Base-by-base conservation (phyloP, 805 yeast genomes). In the Saccharomyces mikatae region DNA sequence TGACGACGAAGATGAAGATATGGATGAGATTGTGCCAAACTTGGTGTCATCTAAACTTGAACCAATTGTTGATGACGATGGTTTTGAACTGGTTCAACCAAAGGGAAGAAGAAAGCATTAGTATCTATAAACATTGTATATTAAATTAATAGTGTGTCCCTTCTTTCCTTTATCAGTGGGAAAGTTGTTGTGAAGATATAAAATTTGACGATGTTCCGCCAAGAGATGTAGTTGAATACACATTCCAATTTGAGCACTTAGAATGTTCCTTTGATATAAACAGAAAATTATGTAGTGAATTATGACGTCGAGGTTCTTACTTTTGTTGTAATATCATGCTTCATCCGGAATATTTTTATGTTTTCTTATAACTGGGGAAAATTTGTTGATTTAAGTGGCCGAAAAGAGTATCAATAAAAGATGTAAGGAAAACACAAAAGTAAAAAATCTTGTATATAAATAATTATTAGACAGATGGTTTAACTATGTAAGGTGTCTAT, bases 11-110 rank as follows among this genome's bases (percentile, higher is more conserved):
- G 72, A 66, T 14, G 71, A 61, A 2, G 80, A 73, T 0, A 80
- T 74, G 0, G 79, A 74, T 4, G 80, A 72, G 1, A 76, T 66
- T 10, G 64, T 64, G 4, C 73, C 64, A 47, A 77, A 70, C 5
- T 74, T 69, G 41, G 76, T 26, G 1, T 10, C 22, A 2, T 32
- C 14, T 1, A 58, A 61, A 11, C 71, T 71, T 21, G 70, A 70
- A 30, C 96, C 96, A 1, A 67, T 86, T 9, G 78, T 92, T 8
- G 98, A 92, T 66, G 98, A 92, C 32, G 98, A 92, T 66, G 99
- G 98, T 0, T 92, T 92, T 65, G 94, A 90, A 62, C 71, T 89
- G 57, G 97, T 92, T 3, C 89, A 84, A 63, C 84, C 80, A 65
- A 83, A 81, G 64, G 83, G 87, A n/a, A 77, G 78, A 68, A 78